phyloP scores from a whole-genome alignment of 352 stramenopile species.

The Peronospora belbahrii region DNA sequence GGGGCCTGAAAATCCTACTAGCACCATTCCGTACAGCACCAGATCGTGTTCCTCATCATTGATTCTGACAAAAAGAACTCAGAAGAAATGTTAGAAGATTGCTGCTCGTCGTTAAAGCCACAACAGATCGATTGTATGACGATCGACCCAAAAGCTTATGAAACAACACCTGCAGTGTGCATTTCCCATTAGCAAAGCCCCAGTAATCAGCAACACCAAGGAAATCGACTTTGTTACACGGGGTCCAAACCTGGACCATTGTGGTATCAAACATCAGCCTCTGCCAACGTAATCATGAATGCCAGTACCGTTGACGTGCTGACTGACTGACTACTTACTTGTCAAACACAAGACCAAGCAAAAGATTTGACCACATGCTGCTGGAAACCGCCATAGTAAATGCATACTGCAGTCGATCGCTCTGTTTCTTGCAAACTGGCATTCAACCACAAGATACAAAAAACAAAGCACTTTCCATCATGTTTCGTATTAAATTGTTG shows the following conservation, averaged over 20 bases:
- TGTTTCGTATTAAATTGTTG: not conserved
- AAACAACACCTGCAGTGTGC: slow-evolving; percentile 31
- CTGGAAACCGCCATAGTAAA: slow-evolving; percentile 53
- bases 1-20: slow-evolving; percentile 55
- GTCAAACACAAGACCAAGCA: slow-evolving; percentile 56
- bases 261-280: not conserved
- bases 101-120: not conserved
- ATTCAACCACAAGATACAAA: not conserved
- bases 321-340: too few species aligned
- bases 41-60: slow-evolving; percentile 27
- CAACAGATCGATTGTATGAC: not conserved
- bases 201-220: slow-evolving; percentile 36
- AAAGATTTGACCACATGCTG: slow-evolving; percentile 58
- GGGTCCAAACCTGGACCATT: slow-evolving; percentile 36
- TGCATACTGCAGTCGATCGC: slow-evolving; percentile 45
- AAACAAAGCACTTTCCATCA: not conserved
- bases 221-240: slow-evolving; percentile 48
- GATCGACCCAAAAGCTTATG: not conserved
- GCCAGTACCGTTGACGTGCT: too few species aligned
- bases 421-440: slow-evolving; percentile 45
- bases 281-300: not conserved
- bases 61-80: slow-evolving; percentile 10
- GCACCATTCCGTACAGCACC: slow-evolving; percentile 53
- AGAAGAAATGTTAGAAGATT: slow-evolving; percentile 1
- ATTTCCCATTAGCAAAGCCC: slow-evolving; percentile 42